Evolutionary conservation across 2,329 filamentous ascomycete species (phyloP).

Genomic region (Cercospora sojina): DNA sequence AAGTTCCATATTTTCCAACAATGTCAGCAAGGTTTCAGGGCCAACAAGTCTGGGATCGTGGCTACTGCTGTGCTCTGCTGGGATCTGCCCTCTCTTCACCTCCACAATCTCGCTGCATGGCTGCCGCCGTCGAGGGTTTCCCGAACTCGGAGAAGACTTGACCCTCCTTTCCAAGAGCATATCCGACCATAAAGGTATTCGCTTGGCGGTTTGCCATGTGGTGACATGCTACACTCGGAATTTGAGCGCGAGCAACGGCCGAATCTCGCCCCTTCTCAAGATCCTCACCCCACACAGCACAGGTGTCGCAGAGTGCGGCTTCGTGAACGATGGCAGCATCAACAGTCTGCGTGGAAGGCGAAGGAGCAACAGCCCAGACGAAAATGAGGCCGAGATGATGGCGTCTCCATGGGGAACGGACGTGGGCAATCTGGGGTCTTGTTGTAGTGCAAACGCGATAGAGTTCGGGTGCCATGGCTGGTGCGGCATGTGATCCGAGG

Average conservation of each 20-base stretch:
- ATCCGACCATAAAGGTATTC: neutral
- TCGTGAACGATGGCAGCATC: no score
- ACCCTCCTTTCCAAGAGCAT: neutral
- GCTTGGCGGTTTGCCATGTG: neutral
- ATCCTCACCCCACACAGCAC: no score
- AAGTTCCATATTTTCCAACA: neutral
- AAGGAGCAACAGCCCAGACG: neutral
- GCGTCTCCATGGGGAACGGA: neutral
- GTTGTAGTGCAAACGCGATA: neutral
- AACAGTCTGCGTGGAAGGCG: neutral
- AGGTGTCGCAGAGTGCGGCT: no score
- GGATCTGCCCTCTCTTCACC: neutral
- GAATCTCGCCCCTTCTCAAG: neutral
- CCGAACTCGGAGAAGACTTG: neutral
- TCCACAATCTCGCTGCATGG: neutral
- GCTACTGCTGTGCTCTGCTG: neutral
- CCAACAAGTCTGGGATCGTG: neutral
- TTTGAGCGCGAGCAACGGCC: neutral
- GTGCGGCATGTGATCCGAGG: conserved; percentile 3
- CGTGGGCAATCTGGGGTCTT: neutral
- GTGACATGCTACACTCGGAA: neutral
- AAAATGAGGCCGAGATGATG: neutral
- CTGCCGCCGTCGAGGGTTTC: neutral
- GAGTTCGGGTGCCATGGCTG: neutral
- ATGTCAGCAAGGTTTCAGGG: neutral